Percentiles rank a stretch among this genome's conserved stretches.
Conservation (phyloP, 495 filamentous ascomycete species). For the Umbilicaria muhlenbergii region DNA sequence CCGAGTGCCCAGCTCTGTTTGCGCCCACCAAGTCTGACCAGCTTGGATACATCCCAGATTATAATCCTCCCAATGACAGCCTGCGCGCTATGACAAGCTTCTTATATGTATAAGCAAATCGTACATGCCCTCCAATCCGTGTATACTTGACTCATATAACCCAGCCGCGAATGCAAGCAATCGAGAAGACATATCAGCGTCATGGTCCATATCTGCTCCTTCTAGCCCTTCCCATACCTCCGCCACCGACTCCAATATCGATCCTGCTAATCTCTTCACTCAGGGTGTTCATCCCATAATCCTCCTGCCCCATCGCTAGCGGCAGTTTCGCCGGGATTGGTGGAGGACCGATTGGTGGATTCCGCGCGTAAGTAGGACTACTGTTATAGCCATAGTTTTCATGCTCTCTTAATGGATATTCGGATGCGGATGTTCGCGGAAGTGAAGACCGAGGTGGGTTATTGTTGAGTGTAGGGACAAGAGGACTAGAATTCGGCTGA, state of each 20-base stretch:
- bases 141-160: too few species aligned
- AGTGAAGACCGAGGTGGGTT: conserved; percentile 5
- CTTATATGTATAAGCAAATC: too few species aligned
- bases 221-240: conserved; percentile 9
- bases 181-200: background rate
- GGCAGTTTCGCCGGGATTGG: conserved; percentile 68
- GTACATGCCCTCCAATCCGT: too few species aligned
- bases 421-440: conserved; percentile 6
- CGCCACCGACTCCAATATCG: conserved; percentile 48
- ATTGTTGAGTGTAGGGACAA: conserved; percentile 10
- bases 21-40: too few species aligned
- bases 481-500: conserved; percentile 12
- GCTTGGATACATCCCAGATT: too few species aligned
- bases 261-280: conserved; percentile 71
- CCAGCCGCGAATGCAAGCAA: too few species aligned
- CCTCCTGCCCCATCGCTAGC: conserved; percentile 25
- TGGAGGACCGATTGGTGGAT: conserved; percentile 22
- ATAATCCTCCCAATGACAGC: too few species aligned
- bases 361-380: conserved; percentile 6
- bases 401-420: conserved; percentile 13
- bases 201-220: conserved; percentile 9
- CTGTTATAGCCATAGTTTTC: conserved; percentile 14
- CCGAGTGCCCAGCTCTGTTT: too few species aligned
- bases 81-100: too few species aligned
- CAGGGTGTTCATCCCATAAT: conserved; percentile 42